A percentile compares a stretch with the other conserved stretches of the same genome.
These are phyloP conservation scores for Sequoiadendron giganteum DNA, from an alignment of 75 land plant genomes.

Conservation along the genomic window DNA sequence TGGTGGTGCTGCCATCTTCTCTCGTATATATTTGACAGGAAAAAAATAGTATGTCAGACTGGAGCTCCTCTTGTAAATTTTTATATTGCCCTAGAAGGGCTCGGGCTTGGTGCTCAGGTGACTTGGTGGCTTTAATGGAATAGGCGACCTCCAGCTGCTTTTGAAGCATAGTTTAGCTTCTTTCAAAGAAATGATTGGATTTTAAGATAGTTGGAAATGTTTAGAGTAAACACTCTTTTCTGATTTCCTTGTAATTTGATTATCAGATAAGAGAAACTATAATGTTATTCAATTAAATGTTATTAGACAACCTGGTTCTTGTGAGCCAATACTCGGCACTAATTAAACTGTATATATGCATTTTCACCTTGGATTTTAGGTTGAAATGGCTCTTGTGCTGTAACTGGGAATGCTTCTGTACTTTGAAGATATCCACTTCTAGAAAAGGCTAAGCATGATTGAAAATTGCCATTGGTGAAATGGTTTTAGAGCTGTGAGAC, in stretches of 20 bases:
- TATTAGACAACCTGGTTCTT: background rate
- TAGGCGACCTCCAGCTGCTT: background rate
- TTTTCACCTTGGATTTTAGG: background rate
- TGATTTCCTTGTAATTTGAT: background rate
- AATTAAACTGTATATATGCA: background rate
- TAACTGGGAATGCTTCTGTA: background rate
- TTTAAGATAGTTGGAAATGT: background rate
- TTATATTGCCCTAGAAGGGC: background rate
- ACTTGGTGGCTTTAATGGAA: background rate
- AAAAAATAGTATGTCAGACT: constrained; percentile 25
- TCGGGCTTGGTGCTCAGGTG: background rate
- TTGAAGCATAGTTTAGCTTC: background rate
- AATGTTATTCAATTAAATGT: background rate
- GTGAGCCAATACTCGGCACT: background rate
- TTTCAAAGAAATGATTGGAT: background rate
- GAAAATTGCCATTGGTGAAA: background rate
- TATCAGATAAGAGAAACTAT: background rate
- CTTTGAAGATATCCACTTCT: background rate
- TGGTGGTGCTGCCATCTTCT: constrained; percentile 47
- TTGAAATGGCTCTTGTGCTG: background rate
- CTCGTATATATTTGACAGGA: constrained; percentile 38
- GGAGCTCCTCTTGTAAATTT: background rate
- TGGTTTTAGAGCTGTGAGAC: background rate
- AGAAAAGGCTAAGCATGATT: background rate
- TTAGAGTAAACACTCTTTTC: background rate